Evolutionary conservation across 2,329 filamentous ascomycete genomes (phyloP).

Genomic region (Mycocentrospora acerina): DNA sequence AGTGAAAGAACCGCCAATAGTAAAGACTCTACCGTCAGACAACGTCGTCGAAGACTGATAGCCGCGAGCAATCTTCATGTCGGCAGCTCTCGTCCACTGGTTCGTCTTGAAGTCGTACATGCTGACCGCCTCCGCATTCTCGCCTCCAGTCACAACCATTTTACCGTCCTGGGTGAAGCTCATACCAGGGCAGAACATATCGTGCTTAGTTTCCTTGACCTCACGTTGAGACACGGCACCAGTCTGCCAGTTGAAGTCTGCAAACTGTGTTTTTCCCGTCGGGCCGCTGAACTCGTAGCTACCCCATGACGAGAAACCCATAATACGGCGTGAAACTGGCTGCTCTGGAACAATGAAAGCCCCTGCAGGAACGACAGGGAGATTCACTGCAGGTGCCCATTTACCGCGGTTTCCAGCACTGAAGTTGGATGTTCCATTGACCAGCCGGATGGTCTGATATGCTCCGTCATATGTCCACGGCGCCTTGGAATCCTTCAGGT

Average conservation of each 20-base stretch:
- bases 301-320: slow-evolving; percentile 23
- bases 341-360: slow-evolving; percentile 22
- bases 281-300: no score
- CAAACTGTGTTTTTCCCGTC: slow-evolving; percentile 22
- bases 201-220: slow-evolving; percentile 19
- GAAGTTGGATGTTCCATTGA: no score
- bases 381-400: slow-evolving; percentile 12
- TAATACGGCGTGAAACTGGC: slow-evolving; percentile 15
- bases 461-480: no score
- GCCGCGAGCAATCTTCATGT: slow-evolving; percentile 61
- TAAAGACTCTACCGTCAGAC: slow-evolving; percentile 58
- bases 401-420: no score
- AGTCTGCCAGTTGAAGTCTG: slow-evolving; percentile 17
- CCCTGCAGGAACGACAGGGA: slow-evolving; percentile 23
- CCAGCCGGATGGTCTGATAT: no score
- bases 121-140: slow-evolving; percentile 51
- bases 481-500: no score
- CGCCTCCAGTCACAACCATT: slow-evolving; percentile 54
- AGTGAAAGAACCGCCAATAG: slow-evolving; percentile 58
- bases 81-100: slow-evolving; percentile 50
- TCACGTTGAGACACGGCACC: slow-evolving; percentile 14
- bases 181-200: slow-evolving; percentile 27
- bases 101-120: slow-evolving; percentile 44
- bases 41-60: slow-evolving; percentile 55
- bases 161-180: slow-evolving; percentile 16